These are phyloP conservation scores for Paraleonurus japonicus DNA, from an alignment of 257 asterid genomes.

Conservation along the genomic window DNA sequence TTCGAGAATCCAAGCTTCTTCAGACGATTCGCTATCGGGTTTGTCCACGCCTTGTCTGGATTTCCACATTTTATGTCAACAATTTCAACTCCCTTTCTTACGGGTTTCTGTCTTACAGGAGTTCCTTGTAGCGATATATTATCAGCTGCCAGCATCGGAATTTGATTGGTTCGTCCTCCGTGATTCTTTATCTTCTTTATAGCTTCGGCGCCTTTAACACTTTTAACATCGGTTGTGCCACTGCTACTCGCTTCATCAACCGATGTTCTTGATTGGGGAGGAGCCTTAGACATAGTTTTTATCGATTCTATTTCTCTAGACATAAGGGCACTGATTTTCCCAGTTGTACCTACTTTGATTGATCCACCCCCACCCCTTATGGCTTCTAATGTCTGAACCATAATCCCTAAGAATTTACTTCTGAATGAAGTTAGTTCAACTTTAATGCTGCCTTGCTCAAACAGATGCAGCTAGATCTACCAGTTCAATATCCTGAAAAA, in stretches of 20 bases:
- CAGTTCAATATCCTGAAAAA: slow-evolving; percentile 28
- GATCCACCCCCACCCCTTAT: slow-evolving; percentile 82
- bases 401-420: slow-evolving; percentile 8
- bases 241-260: slow-evolving; percentile 56
- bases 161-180: slow-evolving; percentile 46
- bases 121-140: slow-evolving; percentile 54
- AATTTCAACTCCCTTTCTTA: slow-evolving; percentile 56
- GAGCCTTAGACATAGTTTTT: slow-evolving; percentile 37
- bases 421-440: background rate
- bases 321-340: slow-evolving; percentile 78
- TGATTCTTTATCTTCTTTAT: slow-evolving; percentile 50
- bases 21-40: slow-evolving; percentile 57
- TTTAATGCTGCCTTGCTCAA: slow-evolving; percentile 11
- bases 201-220: slow-evolving; percentile 33
- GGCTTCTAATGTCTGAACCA: slow-evolving; percentile 69
- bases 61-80: slow-evolving; percentile 78
- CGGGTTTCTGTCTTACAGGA: slow-evolving; percentile 53
- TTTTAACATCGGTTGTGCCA: slow-evolving; percentile 18
- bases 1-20: slow-evolving; percentile 70
- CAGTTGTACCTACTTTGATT: slow-evolving; percentile 72
- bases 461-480: slow-evolving; percentile 9
- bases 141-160: slow-evolving; percentile 67
- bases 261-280: slow-evolving; percentile 35
- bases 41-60: slow-evolving; percentile 54
- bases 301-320: slow-evolving; percentile 62